Evolutionary conservation across 2,329 filamentous ascomycete species (phyloP).

Genomic region (Phoma sp.): DNA sequence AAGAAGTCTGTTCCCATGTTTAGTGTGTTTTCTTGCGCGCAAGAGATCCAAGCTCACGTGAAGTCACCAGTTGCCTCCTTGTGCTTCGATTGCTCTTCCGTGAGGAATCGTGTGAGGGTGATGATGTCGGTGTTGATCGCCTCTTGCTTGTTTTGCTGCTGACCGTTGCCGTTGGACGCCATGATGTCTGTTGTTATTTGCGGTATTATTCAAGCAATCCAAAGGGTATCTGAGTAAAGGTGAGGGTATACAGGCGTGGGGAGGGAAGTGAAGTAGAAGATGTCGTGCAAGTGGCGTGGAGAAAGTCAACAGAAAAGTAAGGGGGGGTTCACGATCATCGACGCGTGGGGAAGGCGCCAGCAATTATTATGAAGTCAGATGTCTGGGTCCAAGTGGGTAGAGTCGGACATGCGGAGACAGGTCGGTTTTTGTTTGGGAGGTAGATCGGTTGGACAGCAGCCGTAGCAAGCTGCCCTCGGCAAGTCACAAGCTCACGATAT

Average conservation of each 20-base stretch:
- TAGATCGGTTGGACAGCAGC: conserved; percentile 29
- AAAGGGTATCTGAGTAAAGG: neutral
- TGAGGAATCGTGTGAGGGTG: conserved; percentile 93
- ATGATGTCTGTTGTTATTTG: conserved; percentile 31
- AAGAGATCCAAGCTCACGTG: conserved; percentile 65
- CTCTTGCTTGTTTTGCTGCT: conserved; percentile 63
- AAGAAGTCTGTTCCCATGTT: conserved; percentile 69
- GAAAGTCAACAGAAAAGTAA: conserved; percentile 13
- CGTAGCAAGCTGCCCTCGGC: conserved; percentile 36
- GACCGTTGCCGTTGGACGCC: conserved; percentile 49
- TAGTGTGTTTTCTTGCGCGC: neutral
- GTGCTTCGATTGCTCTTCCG: conserved; percentile 92
- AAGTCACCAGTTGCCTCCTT: conserved; percentile 97
- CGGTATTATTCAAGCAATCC: neutral
- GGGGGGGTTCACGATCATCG: conserved; percentile 17
- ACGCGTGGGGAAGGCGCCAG: conserved; percentile 24
- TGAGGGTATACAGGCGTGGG: conserved; percentile 7
- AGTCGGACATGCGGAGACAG: conserved; percentile 45
- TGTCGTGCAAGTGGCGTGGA: neutral
- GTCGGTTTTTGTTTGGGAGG: conserved; percentile 41
- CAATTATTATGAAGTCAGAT: conserved; percentile 37
- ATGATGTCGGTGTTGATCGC: conserved; percentile 95
- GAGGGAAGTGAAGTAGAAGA: neutral
- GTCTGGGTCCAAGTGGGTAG: conserved; percentile 45
- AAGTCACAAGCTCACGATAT: conserved; percentile 40